These are phyloP conservation scores for Malus hybrid DNA, from an alignment of 331 rosid genomes.

Conservation along the genomic window DNA sequence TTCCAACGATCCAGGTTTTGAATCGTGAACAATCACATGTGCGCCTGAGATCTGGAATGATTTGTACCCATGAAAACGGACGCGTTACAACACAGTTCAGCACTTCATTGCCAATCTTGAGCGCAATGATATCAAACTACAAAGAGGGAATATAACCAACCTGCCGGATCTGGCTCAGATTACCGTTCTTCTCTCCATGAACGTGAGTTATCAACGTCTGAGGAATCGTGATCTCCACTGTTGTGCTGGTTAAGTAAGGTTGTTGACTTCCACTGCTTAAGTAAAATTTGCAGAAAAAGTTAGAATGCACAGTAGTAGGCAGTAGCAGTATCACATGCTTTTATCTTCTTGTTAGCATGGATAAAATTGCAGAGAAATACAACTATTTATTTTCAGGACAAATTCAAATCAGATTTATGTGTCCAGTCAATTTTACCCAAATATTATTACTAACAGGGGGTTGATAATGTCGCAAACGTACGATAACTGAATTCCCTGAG, in stretches of 20 bases:
- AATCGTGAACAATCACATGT: constrained; percentile 50
- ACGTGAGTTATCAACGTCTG: constrained; percentile 44
- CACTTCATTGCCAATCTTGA: neutral
- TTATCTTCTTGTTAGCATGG: too few relatives aligned
- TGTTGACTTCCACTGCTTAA: too few relatives aligned
- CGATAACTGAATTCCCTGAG: neutral
- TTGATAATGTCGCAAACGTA: too few relatives aligned
- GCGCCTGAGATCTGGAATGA: constrained; percentile 65
- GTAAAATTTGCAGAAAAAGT: too few relatives aligned
- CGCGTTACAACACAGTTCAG: neutral
- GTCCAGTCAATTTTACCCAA: too few relatives aligned
- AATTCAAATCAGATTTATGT: too few relatives aligned
- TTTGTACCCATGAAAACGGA: neutral
- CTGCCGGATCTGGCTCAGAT: constrained; percentile 63
- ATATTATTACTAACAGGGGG: too few relatives aligned
- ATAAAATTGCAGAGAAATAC: too few relatives aligned
- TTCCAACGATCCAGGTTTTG: constrained; percentile 53
- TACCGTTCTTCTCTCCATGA: constrained; percentile 59
- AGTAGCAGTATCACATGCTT: too few relatives aligned
- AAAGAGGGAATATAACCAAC: constrained; percentile 18
- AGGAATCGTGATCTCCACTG: constrained; percentile 61
- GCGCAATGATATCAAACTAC: neutral
- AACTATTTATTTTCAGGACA: too few relatives aligned
- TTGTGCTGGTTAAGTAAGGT: too few relatives aligned
- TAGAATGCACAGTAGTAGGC: too few relatives aligned